These are phyloP conservation scores for Sutorius eximius DNA, from an alignment of 1,284 basidiomycete species.

Conservation along the genomic window DNA sequence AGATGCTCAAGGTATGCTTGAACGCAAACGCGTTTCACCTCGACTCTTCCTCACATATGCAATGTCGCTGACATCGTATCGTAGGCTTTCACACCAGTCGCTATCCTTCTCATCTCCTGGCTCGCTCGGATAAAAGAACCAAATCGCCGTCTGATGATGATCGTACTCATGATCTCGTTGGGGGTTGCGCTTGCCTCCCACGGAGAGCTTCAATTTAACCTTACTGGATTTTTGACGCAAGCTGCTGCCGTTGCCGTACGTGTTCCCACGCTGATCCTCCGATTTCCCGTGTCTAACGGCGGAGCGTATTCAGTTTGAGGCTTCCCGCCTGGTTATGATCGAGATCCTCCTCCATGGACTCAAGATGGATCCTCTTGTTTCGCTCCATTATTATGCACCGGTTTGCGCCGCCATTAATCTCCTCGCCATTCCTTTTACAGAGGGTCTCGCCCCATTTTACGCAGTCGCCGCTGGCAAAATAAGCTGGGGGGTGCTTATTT, in stretches of 20 bases:
- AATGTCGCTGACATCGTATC: conserved; percentile 5
- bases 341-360: conserved; percentile 93
- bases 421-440: conserved; percentile 81
- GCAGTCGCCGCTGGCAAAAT: conserved; percentile 40
- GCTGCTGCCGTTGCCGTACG: conserved; percentile 76
- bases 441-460: conserved; percentile 88
- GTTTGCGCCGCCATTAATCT: conserved; percentile 93
- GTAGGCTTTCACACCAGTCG: conserved; percentile 94
- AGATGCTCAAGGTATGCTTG: conserved; percentile 87
- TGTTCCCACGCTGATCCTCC: conserved; percentile 16
- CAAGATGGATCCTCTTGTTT: conserved; percentile 97
- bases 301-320: conserved; percentile 63
- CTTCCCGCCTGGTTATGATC: conserved; percentile 93
- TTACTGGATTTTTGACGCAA: conserved; percentile 85
- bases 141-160: conserved; percentile 74
- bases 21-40: not conserved
- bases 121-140: conserved; percentile 88
- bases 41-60: not conserved
- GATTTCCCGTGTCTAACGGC: conserved; percentile 6
- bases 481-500: conserved; percentile 76
- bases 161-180: conserved; percentile 89
- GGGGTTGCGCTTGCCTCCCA: conserved; percentile 89
- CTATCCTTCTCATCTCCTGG: conserved; percentile 94
- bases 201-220: conserved; percentile 85
- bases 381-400: conserved; percentile 95